Evolutionary conservation across 192 early-diverging fungal species (phyloP).

Genomic region (Oehlia diaphana): DNA sequence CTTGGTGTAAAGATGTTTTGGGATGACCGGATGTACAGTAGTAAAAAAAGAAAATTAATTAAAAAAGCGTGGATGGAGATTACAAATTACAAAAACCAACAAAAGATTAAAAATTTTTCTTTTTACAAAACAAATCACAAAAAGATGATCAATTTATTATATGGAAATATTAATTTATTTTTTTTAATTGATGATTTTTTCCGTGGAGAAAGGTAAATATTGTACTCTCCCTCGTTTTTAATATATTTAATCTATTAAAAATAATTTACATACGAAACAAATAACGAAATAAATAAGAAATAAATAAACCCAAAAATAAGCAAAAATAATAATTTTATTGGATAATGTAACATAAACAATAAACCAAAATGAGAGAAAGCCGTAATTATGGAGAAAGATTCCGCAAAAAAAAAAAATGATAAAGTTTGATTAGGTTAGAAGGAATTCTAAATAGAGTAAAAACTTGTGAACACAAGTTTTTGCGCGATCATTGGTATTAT

Average conservation of each 20-base stretch:
- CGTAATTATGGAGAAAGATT: background rate
- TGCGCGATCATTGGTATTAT: background rate
- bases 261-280: too few relatives aligned
- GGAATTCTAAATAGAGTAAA: background rate
- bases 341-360: background rate
- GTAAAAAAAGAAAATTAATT: background rate
- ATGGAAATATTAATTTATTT: background rate
- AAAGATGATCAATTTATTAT: background rate
- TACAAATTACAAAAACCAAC: background rate
- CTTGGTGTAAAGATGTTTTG: background rate
- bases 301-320: background rate
- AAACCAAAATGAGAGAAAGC: background rate
- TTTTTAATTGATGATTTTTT: slow-evolving; percentile 5
- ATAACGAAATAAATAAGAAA: too few relatives aligned
- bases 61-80: background rate
- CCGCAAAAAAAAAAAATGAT: background rate
- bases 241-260: too few relatives aligned
- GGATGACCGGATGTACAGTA: background rate
- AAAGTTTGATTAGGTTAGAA: background rate
- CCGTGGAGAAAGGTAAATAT: background rate
- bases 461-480: background rate
- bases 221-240: slow-evolving; percentile 8
- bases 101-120: background rate
- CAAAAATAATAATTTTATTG: background rate
- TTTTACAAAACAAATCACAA: background rate